Conservation (phyloP, 805 yeast genomes). For the Lachancea nothofagi region DNA sequence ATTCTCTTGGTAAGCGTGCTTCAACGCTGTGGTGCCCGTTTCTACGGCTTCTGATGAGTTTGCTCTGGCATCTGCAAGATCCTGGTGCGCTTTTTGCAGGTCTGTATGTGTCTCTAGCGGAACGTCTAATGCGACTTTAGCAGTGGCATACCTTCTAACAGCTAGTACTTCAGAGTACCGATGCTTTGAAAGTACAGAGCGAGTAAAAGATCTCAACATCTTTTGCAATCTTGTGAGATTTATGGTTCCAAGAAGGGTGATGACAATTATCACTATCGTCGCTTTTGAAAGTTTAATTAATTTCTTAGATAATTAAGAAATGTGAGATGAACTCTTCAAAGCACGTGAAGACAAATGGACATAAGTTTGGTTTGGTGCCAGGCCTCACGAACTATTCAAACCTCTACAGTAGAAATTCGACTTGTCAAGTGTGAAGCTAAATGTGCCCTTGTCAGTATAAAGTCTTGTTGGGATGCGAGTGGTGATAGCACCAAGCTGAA, state of each 20-base stretch:
- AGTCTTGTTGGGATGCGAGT: too few species aligned
- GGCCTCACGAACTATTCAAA: too few species aligned
- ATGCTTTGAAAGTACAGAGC: slow-evolving; percentile 3
- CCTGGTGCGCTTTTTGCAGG: slow-evolving; percentile 29
- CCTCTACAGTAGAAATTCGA: too few species aligned
- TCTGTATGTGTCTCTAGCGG: slow-evolving; percentile 32
- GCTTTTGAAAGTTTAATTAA: too few species aligned
- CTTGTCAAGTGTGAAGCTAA: too few species aligned
- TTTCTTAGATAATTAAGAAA: too few species aligned
- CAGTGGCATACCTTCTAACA: slow-evolving; percentile 18
- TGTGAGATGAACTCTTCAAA: too few species aligned
- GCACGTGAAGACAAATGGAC: too few species aligned
- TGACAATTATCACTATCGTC: background rate
- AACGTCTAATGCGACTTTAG: slow-evolving; percentile 23
- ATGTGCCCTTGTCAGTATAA: too few species aligned
- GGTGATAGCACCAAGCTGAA: too few species aligned
- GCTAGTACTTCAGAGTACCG: background rate
- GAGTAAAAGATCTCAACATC: slow-evolving; percentile 8
- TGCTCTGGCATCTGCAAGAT: slow-evolving; percentile 25
- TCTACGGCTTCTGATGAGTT: slow-evolving; percentile 18
- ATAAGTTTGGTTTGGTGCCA: too few species aligned
- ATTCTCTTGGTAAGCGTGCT: slow-evolving; percentile 37
- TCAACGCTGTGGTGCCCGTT: slow-evolving; percentile 31
- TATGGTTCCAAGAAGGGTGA: background rate
- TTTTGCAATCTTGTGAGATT: background rate